Evolutionary conservation across 345 rosid species (phyloP), one percentile per base, ranked within the genome.

Genomic region (Gynandropsis gynandra): DNA sequence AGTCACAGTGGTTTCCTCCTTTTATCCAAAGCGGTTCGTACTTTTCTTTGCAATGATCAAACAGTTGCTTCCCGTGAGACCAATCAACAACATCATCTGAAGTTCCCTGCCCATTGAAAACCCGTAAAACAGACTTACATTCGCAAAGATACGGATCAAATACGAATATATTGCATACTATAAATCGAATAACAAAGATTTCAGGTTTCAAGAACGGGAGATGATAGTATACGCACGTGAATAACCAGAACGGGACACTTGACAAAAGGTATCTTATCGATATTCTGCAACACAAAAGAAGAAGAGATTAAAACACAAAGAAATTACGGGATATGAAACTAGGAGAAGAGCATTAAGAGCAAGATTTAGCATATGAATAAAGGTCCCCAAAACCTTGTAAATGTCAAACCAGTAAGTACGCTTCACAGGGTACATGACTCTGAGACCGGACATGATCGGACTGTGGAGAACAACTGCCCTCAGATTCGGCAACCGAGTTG

Each of bases 401-500:
- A 87, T 90, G 74, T 90, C 96, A 15, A 90, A 90, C 96, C 98
- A 90, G 72, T 87, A 90, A 5, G 92, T 83, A 47, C 80, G 72
- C 58, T 83, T 90, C 47, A 90, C 96, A 1, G 98, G 90, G 63
- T 82, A 87, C 85, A 90, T 72, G 49, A 90, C 98, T 47, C 98
- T 77, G 32, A 87, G 79, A 50, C 98, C 95, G 10, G 98, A 87
- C 21, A 83, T 67, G 63, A 90, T 87, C 0, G 98, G 89, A 60
- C 96, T 90, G 69, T 90, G 98, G 43, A 90, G 95, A 72, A 90
- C 86, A 59, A 90, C 98, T 0, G 98, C 95, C 67, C 96, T 78
- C 42, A 87, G 58, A 33, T 71, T 77, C 1, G 74, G 79, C 57
- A 90, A 80, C 35, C 72, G 74, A 34, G 80, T 63, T 65, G 98